Evolutionary conservation across 345 rosid genomes (phyloP).

Genomic region (Carallia pectinifolia): DNA sequence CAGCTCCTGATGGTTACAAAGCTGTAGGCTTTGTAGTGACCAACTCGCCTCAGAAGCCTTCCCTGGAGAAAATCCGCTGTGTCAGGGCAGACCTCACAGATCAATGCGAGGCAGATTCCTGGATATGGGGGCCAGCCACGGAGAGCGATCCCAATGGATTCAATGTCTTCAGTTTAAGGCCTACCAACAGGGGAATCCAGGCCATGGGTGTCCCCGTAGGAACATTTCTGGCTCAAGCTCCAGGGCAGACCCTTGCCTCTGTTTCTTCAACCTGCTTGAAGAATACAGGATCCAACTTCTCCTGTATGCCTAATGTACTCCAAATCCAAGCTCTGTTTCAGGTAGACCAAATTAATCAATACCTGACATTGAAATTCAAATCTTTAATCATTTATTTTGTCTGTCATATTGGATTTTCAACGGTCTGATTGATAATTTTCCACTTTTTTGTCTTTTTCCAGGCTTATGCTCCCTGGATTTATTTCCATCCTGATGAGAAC

Average conservation of each 20-base stretch:
- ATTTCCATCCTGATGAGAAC: constrained; percentile 73
- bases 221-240: constrained; percentile 49
- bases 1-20: constrained; percentile 63
- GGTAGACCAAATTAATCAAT: too few relatives aligned
- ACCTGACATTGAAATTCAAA: too few relatives aligned
- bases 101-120: constrained; percentile 41
- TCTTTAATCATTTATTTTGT: too few relatives aligned
- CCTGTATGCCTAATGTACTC: constrained; percentile 57
- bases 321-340: constrained; percentile 49
- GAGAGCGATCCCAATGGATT: constrained; percentile 26
- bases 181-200: constrained; percentile 44
- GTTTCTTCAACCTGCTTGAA: constrained; percentile 53
- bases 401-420: too few relatives aligned
- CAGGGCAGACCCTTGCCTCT: constrained; percentile 7
- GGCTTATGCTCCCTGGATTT: constrained; percentile 58
- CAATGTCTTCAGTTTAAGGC: constrained; percentile 43
- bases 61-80: constrained; percentile 58
- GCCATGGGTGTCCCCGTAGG: constrained; percentile 60
- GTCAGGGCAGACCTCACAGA: constrained; percentile 70
- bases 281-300: constrained; percentile 38
- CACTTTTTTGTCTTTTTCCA: too few relatives aligned
- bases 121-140: constrained; percentile 57
- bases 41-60: constrained; percentile 57
- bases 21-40: constrained; percentile 65
- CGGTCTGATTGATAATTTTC: too few relatives aligned